Conservation (phyloP, 148 eudicot genomes). For the Amaranthus palmeri region DNA sequence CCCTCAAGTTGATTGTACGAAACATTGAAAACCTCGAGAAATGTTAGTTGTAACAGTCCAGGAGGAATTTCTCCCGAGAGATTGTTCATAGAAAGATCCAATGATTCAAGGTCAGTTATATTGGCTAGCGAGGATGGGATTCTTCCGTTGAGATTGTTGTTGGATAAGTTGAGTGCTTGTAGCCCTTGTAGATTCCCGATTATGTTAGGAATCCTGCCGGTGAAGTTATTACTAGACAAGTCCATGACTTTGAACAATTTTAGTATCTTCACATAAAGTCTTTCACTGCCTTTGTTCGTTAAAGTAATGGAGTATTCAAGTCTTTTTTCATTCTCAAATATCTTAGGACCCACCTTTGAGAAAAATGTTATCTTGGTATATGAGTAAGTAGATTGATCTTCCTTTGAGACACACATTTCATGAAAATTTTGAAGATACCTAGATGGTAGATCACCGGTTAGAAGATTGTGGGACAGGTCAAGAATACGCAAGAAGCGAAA, state of each 20-base stretch:
- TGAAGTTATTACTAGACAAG: slow-evolving; percentile 39
- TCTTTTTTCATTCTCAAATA: background rate
- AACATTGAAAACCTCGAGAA: slow-evolving; percentile 31
- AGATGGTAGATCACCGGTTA: slow-evolving; percentile 30
- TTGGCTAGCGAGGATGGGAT: slow-evolving; percentile 29
- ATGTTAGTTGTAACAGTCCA: slow-evolving; percentile 20
- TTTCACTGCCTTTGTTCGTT: slow-evolving; percentile 31
- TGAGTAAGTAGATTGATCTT: background rate
- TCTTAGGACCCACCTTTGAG: background rate
- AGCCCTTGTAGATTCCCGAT: slow-evolving; percentile 34
- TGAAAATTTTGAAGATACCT: slow-evolving; percentile 21
- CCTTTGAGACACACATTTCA: slow-evolving; percentile 19
- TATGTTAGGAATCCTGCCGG: slow-evolving; percentile 27
- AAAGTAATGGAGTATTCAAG: slow-evolving; percentile 26
- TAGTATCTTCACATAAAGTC: slow-evolving; percentile 1
- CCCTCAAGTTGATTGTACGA: slow-evolving; percentile 36
- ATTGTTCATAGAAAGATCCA: slow-evolving; percentile 38
- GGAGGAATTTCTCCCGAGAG: slow-evolving; percentile 42
- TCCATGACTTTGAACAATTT: slow-evolving; percentile 26
- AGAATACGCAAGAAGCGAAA: slow-evolving; percentile 34
- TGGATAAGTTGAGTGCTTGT: slow-evolving; percentile 37
- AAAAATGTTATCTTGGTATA: background rate
- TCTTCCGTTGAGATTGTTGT: slow-evolving; percentile 27
- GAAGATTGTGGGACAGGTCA: slow-evolving; percentile 37
- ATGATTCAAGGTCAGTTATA: slow-evolving; percentile 27